Evolutionary conservation across 225 moss, liverwort and hornwort species (phyloP), one percentile per base, ranked within the genome.

Genomic region (Physcomitrium patens): DNA sequence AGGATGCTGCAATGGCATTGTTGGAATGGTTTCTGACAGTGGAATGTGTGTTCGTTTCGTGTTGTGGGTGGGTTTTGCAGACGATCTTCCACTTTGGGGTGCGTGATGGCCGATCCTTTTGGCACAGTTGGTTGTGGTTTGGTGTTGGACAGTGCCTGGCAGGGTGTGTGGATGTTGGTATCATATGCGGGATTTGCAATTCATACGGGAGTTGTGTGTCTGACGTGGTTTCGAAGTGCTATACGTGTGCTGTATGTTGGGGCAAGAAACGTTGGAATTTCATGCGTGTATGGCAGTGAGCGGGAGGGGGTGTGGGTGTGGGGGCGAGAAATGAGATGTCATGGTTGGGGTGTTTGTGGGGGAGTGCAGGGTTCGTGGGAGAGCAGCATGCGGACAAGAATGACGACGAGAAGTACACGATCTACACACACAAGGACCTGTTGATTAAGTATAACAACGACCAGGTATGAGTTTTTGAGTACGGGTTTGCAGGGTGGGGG

Each of bases 41-140:
- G 28, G 22, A 45, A 10, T 53, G 67, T 60, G 63, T 70, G 65
- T 55, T 69, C 63, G 53, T 46, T 71, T 51, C 67, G 31, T 59
- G 51, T 70, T 62, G 73, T 51, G 12, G 50, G 18, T 68, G 23
- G 43, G 27, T 23, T 17, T 63, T 81, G 56, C 92, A 97, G 97
- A 99, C 68, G 97, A 99, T 76, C 87, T 99, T 60, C 97, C 97
- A 74, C 93, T 99, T 26, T 99, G 97, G 97, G 97, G 97, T 99
- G 82, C 70, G 89, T 77, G 24, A 26, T 58, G 14, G 22, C 49
- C 48, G 60, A 45, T 52, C 67, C 50, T 61, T 67, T 57, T 26
- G 43, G 17, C 60, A n/a, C 5, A 59, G 15, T 7, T 63, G n/a
- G 8, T 63, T 14, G 60, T 61, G 54, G 47, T 65, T 66, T 60